These are phyloP conservation scores for Rhododendron kiyosumense DNA, from an alignment of 148 eudicot species.

Conservation along the genomic window DNA sequence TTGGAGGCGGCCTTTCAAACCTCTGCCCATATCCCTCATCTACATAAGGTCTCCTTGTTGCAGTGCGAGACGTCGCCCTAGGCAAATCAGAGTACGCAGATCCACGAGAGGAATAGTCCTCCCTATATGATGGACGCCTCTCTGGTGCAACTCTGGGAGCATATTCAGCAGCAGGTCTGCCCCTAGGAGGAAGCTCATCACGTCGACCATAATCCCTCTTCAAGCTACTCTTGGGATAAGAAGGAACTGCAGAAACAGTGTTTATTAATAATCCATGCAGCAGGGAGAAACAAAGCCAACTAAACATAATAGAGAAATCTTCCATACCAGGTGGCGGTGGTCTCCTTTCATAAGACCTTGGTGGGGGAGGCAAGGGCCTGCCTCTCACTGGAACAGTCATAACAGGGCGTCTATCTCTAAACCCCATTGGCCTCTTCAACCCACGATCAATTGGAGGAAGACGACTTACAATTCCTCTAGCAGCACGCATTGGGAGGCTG, in stretches of 20 bases:
- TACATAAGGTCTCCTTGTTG: conserved; percentile 65
- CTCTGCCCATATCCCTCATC: conserved; percentile 75
- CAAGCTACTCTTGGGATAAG: conserved; percentile 74
- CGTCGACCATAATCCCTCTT: conserved; percentile 69
- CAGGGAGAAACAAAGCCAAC: background rate
- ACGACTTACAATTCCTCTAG: conserved; percentile 46
- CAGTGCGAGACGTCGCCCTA: conserved; percentile 55
- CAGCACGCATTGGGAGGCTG: conserved; percentile 46
- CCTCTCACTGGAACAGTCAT: conserved; percentile 55
- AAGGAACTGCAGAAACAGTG: conserved; percentile 43
- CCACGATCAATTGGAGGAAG: conserved; percentile 44
- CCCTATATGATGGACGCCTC: conserved; percentile 72
- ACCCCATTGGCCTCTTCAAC: conserved; percentile 52
- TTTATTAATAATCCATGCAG: background rate
- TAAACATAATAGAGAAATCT: background rate
- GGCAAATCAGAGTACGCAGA: conserved; percentile 68
- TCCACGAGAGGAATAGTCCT: conserved; percentile 64
- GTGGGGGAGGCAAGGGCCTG: conserved; percentile 63
- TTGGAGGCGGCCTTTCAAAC: conserved; percentile 82
- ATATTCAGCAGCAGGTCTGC: conserved; percentile 69
- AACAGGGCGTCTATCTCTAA: conserved; percentile 61
- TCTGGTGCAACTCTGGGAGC: conserved; percentile 59
- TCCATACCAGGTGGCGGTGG: conserved; percentile 85
- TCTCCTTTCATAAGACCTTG: conserved; percentile 81
- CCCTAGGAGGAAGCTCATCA: conserved; percentile 46